phyloP scores from a whole-genome alignment of 106 monocot species.

The Acanthochlamys bracteata region DNA sequence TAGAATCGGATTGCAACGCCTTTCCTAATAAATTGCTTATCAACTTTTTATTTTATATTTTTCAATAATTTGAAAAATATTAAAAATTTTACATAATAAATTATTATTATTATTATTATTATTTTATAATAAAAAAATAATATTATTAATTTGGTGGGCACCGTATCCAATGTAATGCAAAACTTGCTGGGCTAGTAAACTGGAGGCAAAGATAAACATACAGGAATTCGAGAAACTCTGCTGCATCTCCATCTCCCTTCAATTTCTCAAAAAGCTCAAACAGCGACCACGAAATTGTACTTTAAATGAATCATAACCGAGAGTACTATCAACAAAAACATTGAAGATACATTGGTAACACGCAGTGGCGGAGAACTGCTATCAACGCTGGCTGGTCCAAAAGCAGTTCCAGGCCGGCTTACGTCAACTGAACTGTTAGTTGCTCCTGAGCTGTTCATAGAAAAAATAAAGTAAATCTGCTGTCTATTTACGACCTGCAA shows the following conservation, averaged over 20 bases:
- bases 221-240: too few species aligned
- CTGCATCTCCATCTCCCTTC: not conserved
- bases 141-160: too few species aligned
- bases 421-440: not conserved
- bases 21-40: too few species aligned
- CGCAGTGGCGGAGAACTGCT: conserved; percentile 5
- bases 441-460: conserved; percentile 27
- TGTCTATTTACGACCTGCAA: not conserved
- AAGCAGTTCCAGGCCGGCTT: conserved; percentile 12
- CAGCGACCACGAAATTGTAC: not conserved
- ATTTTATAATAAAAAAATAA: too few species aligned
- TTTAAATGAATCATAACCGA: conserved; percentile 8
- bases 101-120: too few species aligned
- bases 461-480: not conserved
- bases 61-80: too few species aligned
- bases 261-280: not conserved
- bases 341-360: not conserved
- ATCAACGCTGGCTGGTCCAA: conserved; percentile 24
- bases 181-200: too few species aligned
- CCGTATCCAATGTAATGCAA: too few species aligned
- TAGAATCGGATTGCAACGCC: too few species aligned
- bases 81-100: too few species aligned
- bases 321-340: conserved; percentile 7
- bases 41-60: too few species aligned
- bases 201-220: too few species aligned